A percentile compares a stretch with the other conserved stretches of the same genome.
These are phyloP conservation scores for Trichosanthes truncata DNA, from an alignment of 306 rosid genomes.

Conservation along the genomic window DNA sequence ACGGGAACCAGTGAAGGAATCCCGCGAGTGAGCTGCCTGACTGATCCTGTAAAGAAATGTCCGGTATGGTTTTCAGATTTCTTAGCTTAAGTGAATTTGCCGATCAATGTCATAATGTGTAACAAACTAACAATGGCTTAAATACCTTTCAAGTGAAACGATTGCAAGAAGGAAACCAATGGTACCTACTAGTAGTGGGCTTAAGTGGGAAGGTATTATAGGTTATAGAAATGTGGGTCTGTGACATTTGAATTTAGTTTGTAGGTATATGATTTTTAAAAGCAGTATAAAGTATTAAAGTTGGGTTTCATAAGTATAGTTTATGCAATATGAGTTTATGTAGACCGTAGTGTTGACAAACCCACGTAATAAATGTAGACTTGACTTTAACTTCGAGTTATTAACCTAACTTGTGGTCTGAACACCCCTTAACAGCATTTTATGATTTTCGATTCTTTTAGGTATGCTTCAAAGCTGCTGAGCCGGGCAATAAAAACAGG, in stretches of 20 bases:
- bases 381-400: not conserved
- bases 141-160: not conserved
- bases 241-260: not conserved
- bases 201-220: not conserved
- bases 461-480: constrained; percentile 72
- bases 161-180: not conserved
- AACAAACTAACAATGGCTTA: constrained; percentile 1
- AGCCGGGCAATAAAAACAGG: constrained; percentile 67
- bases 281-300: not conserved
- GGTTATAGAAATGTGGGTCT: not conserved
- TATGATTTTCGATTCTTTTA: constrained; percentile 13
- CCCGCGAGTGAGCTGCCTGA: constrained; percentile 83
- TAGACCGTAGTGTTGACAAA: not conserved
- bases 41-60: constrained; percentile 65
- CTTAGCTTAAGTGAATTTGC: not conserved
- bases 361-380: not conserved
- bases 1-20: constrained; percentile 97
- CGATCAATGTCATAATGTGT: not conserved
- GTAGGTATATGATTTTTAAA: not conserved
- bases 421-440: not conserved
- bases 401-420: not conserved
- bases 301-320: not conserved
- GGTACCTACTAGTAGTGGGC: not conserved
- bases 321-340: too few relatives aligned
- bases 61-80: constrained; percentile 29